Evolutionary conservation across 1,284 basidiomycete species (phyloP).

Genomic region (Kalmanozyma brasiliensis): DNA sequence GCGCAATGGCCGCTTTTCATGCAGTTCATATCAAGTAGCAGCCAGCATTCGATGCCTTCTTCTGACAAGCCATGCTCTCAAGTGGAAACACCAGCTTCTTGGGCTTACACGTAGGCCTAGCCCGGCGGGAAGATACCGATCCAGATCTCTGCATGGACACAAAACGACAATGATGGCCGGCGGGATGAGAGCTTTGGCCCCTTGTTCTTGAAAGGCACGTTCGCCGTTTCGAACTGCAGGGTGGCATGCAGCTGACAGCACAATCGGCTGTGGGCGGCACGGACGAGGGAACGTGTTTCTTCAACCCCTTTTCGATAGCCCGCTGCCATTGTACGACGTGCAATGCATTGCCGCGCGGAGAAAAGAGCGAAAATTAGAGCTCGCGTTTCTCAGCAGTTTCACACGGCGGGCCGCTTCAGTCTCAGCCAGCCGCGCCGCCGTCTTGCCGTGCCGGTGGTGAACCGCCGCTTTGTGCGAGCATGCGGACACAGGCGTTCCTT

Average conservation of each 20-base stretch:
- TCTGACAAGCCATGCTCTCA: not conserved
- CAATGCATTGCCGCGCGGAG: conserved; percentile 14
- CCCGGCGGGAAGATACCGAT: too few species aligned
- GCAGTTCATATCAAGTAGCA: not conserved
- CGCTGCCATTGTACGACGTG: not conserved
- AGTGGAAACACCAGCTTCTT: too few species aligned
- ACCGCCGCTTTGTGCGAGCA: not conserved
- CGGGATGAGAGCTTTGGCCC: too few species aligned
- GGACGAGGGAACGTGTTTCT: conserved; percentile 32
- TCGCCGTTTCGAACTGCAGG: too few species aligned
- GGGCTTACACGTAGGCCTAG: too few species aligned
- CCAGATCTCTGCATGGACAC: too few species aligned
- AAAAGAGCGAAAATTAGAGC: not conserved
- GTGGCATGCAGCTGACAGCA: too few species aligned
- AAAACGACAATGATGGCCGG: too few species aligned
- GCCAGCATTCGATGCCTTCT: too few species aligned
- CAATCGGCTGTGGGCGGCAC: too few species aligned
- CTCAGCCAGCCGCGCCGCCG: conserved; percentile 14
- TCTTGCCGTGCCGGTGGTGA: conserved; percentile 1
- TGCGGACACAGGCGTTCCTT: conserved; percentile 24
- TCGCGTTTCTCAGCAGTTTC: conserved; percentile 2
- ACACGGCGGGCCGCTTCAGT: not conserved
- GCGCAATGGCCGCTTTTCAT: not conserved
- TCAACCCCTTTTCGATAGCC: not conserved
- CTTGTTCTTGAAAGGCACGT: not conserved